Percentiles rank a stretch among this genome's conserved stretches.
These are phyloP conservation scores for Ogataea pignaliae DNA, from an alignment of 805 yeast genomes.

Conservation along the genomic window DNA sequence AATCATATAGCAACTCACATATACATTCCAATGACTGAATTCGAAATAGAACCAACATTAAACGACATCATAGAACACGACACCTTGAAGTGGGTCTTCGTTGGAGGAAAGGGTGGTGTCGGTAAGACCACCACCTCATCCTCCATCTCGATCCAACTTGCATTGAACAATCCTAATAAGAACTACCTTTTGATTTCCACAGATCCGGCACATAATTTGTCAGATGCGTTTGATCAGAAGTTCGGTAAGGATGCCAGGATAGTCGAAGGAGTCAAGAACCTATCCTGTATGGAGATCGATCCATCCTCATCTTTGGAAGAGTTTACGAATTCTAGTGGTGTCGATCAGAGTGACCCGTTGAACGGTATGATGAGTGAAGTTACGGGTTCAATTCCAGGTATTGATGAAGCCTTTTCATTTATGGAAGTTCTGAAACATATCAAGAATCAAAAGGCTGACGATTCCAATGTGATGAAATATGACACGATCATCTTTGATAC, in stretches of 20 bases:
- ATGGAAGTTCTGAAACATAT: slow-evolving; percentile 98
- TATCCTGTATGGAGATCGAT: slow-evolving; percentile 98
- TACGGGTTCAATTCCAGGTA: slow-evolving; percentile 95
- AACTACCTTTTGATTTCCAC: slow-evolving; percentile 88
- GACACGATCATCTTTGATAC: slow-evolving; percentile 95
- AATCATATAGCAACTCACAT: neutral
- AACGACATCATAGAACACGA: slow-evolving; percentile 60
- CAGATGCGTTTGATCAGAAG: slow-evolving; percentile 98
- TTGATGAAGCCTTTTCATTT: slow-evolving; percentile 95
- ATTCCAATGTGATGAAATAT: slow-evolving; percentile 42
- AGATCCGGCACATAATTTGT: slow-evolving; percentile 97
- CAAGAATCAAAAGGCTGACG: slow-evolving; percentile 55
- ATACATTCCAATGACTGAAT: slow-evolving; percentile 34
- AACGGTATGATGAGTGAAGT: slow-evolving; percentile 79
- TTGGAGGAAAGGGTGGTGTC: slow-evolving; percentile 99
- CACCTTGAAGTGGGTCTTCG: slow-evolving; percentile 90
- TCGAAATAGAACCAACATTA: slow-evolving; percentile 67
- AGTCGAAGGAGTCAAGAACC: slow-evolving; percentile 82
- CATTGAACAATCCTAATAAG: slow-evolving; percentile 71
- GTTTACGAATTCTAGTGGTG: slow-evolving; percentile 41
- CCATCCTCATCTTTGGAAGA: slow-evolving; percentile 93
- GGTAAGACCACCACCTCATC: slow-evolving; percentile 98
- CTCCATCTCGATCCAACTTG: slow-evolving; percentile 90
- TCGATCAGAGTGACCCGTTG: slow-evolving; percentile 60
- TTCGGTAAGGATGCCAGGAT: slow-evolving; percentile 95